phyloP scores from a whole-genome alignment of 495 filamentous ascomycete genomes.

The Tuber melanosporum region DNA sequence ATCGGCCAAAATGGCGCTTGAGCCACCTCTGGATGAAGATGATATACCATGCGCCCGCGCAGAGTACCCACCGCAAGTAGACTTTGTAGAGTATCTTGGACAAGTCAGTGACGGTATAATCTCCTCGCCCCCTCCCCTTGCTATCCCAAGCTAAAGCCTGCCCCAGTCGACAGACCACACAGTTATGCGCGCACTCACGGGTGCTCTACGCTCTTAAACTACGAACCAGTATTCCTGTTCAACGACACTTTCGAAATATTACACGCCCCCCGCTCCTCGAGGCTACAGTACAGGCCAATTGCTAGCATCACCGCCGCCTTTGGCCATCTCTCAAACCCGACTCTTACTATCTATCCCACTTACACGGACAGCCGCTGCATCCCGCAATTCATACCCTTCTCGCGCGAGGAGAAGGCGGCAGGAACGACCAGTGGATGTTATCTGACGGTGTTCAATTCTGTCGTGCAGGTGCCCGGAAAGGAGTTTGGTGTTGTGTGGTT shows the following conservation, averaged over 20 bases:
- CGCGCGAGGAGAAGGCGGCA: background rate
- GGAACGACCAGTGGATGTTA: background rate
- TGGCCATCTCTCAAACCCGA: background rate
- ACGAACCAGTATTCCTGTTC: slow-evolving; percentile 14
- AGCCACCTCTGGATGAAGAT: background rate
- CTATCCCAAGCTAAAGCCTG: background rate
- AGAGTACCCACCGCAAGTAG: slow-evolving; percentile 8
- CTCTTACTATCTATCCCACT: slow-evolving; percentile 12
- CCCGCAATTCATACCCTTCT: slow-evolving; percentile 23
- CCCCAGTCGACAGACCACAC: background rate
- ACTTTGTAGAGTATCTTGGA: slow-evolving; percentile 13
- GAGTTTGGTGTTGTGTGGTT: slow-evolving; percentile 21
- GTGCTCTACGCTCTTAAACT: slow-evolving; percentile 17
- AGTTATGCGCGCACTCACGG: slow-evolving; percentile 11
- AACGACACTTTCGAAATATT: slow-evolving; percentile 4
- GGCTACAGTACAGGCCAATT: background rate
- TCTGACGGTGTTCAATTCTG: slow-evolving; percentile 11
- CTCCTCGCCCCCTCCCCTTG: background rate
- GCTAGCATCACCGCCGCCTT: slow-evolving; percentile 17
- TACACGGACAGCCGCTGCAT: background rate
- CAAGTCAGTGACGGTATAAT: background rate
- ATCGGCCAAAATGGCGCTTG: background rate
- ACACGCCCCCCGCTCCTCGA: background rate
- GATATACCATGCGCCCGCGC: background rate
- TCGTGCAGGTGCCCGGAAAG: slow-evolving; percentile 12